Base-by-base conservation (phyloP, 208 protist genomes). In the Giardia duodenalis region DNA sequence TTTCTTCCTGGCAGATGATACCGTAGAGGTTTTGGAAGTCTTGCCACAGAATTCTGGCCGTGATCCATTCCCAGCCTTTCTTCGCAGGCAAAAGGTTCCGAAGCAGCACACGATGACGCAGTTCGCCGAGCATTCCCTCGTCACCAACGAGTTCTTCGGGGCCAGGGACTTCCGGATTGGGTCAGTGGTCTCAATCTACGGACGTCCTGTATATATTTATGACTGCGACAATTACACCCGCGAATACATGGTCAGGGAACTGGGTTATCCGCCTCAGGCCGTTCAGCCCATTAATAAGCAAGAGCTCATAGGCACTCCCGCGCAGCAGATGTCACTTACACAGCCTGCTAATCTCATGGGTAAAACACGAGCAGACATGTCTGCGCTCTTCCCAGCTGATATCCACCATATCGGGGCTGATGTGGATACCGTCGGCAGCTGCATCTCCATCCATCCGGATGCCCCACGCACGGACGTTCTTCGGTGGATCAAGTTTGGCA, bases 1-100 rank as follows among this genome's bases (percentile, higher is more conserved):
- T 67, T 99, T 97, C 95, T 98, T 97, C 95, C 95, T 98, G 19
- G 94, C 97, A 43, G 97, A 99, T 94, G 95, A 97, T 93, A 98
- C 96, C 0, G 43, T 92, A 2, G 45, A 92, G 46, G 95, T 99
- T 43, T 95, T 97, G 92, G 96, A 98, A 93, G 95, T 94, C 2
- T 93, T 94, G 30, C 94, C 95, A 0, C 93, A 95, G 45, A 98
- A 99, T 95, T 96, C 96, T 88, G 98, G 98, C 19, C 95, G 96
- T 92, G 97, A 99, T 94, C 96, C 95, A 0, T 97, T 97, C 94
- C 94, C 97, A 48, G 93, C 96, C 42, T 98, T 98, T 92, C 94
- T 98, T 39, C 95, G 96, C 89, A 95, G 96, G 67, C 94, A 95
- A 48, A 95, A 94, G 46, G 94, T 98, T 43, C 97, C 97, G n/a